Base-by-base conservation (phyloP, 768 basidiomycete genomes). In the Termitomyces sp. region DNA sequence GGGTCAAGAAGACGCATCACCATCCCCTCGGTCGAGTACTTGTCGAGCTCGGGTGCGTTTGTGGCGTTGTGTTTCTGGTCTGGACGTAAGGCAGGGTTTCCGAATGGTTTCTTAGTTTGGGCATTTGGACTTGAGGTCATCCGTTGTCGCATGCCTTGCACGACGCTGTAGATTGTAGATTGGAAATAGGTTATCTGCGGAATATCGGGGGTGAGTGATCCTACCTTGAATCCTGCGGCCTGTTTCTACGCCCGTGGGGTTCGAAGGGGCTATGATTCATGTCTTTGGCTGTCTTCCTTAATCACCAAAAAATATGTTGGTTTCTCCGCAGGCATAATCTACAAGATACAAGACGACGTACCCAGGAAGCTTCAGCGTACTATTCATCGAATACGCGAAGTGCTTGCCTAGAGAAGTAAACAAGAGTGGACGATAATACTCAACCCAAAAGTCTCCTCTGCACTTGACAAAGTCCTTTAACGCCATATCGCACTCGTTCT, bases 341-440 rank as follows among this genome's bases (percentile, higher is more conserved):
- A 20, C 23, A 38, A 36, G 16, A 12, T 7, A 20, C 23, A 38
- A 36, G 16, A 12, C 22, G 32, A 57, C 86, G 50, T 59, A 89
- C 91, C 89, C 90, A 29, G 89, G 89, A 2, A 92, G 75, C 65
- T 90, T 91, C 46, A 89, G 68, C 4, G 91, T 93, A 60, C 88
- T 90, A 57, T 92, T 93, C 88, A 95, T 94, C n/a, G 85, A 88
- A 71, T 86, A 94, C 11, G 89, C 91, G 70, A 94, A 94, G 64
- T 94, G 92, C 65, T 92, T 90, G 16, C 86, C 88, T 50, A 95
- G 70, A 5, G 86, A 85, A 0, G 94, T 95, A 70, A 93, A 93
- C 47, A 93, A 66, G 52, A 86, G 68, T 10, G 94, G 93, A 6
- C 91, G 77, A 63, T 96, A 96, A 71, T 94, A 94, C 66, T 92